Conservation (phyloP, 495 filamentous ascomycete genomes). For the Letharia columbiana region DNA sequence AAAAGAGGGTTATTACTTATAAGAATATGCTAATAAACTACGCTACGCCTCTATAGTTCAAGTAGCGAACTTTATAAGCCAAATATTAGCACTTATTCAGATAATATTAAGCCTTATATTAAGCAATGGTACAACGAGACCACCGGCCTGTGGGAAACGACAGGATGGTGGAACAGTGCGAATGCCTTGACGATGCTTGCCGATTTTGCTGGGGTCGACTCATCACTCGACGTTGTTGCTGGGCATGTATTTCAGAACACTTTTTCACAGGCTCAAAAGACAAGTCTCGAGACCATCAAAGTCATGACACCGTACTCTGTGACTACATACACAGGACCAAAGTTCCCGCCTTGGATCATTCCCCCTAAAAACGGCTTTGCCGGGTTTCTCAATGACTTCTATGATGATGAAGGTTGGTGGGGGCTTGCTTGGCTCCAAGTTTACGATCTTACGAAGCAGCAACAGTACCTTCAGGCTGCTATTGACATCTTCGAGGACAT, state of each 20-base stretch:
- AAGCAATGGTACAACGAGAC: slow-evolving; percentile 51
- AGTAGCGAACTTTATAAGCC: no score
- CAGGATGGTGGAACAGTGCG: slow-evolving; percentile 70
- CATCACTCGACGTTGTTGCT: slow-evolving; percentile 16
- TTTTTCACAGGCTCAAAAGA: slow-evolving; percentile 28
- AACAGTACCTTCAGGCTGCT: slow-evolving; percentile 46
- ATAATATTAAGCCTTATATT: no score
- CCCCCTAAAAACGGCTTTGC: slow-evolving; percentile 31
- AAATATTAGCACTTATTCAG: no score
- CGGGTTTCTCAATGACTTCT: slow-evolving; percentile 54
- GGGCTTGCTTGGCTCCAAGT: slow-evolving; percentile 56
- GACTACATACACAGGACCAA: slow-evolving; percentile 26
- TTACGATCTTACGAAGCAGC: slow-evolving; percentile 51
- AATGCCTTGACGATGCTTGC: slow-evolving; percentile 57
- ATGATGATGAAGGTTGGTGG: slow-evolving; percentile 72
- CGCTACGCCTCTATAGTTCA: no score
- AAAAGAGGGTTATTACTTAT: no score
- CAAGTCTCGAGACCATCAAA: slow-evolving; percentile 26
- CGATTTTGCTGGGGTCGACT: slow-evolving; percentile 48
- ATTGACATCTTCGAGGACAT: slow-evolving; percentile 54
- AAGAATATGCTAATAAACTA: no score
- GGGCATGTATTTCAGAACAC: slow-evolving; percentile 32
- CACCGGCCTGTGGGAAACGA: slow-evolving; percentile 57
- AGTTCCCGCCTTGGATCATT: slow-evolving; percentile 9
- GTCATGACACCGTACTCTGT: slow-evolving; percentile 15